phyloP scores from a whole-genome alignment of 495 filamentous ascomycete species.

The Penicillium nucicola region DNA sequence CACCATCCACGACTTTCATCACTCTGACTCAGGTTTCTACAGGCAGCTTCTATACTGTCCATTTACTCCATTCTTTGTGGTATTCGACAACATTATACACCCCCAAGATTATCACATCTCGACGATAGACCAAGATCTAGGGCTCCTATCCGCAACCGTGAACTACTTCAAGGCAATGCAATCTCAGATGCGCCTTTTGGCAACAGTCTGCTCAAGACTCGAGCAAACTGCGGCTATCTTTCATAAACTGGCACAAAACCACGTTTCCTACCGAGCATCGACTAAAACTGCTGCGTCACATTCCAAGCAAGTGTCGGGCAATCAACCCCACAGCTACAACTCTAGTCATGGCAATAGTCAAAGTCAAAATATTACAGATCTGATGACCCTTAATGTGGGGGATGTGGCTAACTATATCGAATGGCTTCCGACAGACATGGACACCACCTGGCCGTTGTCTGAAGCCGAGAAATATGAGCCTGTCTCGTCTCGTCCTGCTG shows the following conservation, averaged over 20 bases:
- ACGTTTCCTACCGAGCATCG: background rate
- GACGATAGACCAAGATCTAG: slow-evolving; percentile 4
- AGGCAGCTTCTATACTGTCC: slow-evolving; percentile 23
- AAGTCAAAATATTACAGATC: background rate
- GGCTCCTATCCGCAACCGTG: background rate
- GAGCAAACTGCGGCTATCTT: slow-evolving; percentile 10
- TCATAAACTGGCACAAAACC: slow-evolving; percentile 8
- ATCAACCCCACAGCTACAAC: no score
- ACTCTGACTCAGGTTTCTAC: background rate
- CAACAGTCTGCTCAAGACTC: slow-evolving; percentile 6
- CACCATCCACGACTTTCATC: no score
- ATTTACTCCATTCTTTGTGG: slow-evolving; percentile 18
- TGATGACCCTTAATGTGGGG: background rate
- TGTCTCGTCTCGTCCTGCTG: background rate
- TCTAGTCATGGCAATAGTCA: no score
- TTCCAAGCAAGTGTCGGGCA: no score
- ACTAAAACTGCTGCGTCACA: no score
- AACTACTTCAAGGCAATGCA: slow-evolving; percentile 7
- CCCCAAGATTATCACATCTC: background rate
- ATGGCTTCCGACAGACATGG: slow-evolving; percentile 8
- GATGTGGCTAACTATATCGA: slow-evolving; percentile 1
- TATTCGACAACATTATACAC: slow-evolving; percentile 12
- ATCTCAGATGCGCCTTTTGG: slow-evolving; percentile 6
- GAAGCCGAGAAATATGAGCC: slow-evolving; percentile 2
- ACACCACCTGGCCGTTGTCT: background rate